These are phyloP conservation scores for Porphyrellus cyaneotinctus DNA, from an alignment of 768 basidiomycete genomes.

Conservation along the genomic window DNA sequence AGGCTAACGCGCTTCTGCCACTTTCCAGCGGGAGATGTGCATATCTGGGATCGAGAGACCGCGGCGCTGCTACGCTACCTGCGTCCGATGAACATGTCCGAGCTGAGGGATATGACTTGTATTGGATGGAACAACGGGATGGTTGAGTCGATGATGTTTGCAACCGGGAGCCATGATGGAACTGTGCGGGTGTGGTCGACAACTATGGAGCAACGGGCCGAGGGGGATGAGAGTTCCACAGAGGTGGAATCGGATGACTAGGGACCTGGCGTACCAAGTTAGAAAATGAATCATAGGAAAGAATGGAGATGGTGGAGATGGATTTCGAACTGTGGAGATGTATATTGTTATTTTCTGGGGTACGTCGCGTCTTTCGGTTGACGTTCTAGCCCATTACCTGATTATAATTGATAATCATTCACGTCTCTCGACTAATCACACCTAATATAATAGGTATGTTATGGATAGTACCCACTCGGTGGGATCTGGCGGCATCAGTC, in stretches of 20 bases:
- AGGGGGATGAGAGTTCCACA: slow-evolving; percentile 11
- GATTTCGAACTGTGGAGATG: too few species aligned
- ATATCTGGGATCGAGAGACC: slow-evolving; percentile 83
- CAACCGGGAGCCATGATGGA: slow-evolving; percentile 77
- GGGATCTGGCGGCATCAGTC: too few species aligned
- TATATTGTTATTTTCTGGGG: too few species aligned
- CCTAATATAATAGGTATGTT: too few species aligned
- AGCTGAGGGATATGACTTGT: slow-evolving; percentile 64
- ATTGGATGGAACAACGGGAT: slow-evolving; percentile 75
- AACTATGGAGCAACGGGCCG: slow-evolving; percentile 8
- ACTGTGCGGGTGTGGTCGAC: slow-evolving; percentile 71
- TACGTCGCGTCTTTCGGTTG: too few species aligned
- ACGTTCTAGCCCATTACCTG: too few species aligned
- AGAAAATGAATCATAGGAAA: too few species aligned
- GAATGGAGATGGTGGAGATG: too few species aligned
- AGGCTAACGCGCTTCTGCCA: background rate
- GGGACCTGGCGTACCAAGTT: background rate
- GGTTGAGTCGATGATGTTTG: slow-evolving; percentile 48
- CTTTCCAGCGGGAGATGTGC: slow-evolving; percentile 66
- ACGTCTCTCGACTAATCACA: too few species aligned
- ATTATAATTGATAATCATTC: too few species aligned
- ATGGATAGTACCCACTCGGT: too few species aligned
- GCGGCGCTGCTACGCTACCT: slow-evolving; percentile 67
- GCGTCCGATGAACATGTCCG: slow-evolving; percentile 47
- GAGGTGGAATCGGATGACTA: slow-evolving; percentile 22